Evolutionary conservation across 176 grass and related monocot species (phyloP).

Genomic region (Oryza glaberrima): DNA sequence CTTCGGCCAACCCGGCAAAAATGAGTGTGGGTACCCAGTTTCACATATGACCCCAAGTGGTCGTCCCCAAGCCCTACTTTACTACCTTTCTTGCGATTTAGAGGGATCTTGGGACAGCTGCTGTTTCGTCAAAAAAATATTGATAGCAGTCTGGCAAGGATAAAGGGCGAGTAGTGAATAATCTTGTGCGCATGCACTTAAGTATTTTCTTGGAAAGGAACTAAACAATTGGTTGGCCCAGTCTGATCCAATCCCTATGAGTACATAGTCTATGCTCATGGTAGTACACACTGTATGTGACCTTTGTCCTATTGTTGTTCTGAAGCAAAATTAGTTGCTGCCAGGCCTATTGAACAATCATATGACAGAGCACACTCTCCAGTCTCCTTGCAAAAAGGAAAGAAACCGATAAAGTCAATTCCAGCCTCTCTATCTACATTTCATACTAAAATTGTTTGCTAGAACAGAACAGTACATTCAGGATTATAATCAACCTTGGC

Average conservation of each 20-base stretch:
- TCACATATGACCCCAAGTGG: neutral
- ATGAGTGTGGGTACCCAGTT: neutral
- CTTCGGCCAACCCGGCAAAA: no score
- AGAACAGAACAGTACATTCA: conserved; percentile 7
- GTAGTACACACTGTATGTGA: conserved; percentile 7
- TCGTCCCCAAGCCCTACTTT: neutral
- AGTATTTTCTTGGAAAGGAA: neutral
- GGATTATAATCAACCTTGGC: neutral
- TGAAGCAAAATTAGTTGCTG: conserved; percentile 9
- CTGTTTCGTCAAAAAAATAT: neutral
- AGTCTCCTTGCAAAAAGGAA: neutral
- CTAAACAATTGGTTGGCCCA: neutral
- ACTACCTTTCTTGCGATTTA: neutral
- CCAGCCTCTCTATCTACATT: neutral
- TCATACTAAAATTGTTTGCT: neutral
- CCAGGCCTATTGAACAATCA: neutral
- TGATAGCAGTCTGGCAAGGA: no score
- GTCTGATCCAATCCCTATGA: neutral
- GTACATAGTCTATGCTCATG: neutral
- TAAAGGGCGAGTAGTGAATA: neutral
- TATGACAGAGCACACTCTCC: conserved; percentile 3
- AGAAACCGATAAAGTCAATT: neutral
- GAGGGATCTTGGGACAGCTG: neutral
- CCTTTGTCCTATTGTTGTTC: conserved; percentile 1
- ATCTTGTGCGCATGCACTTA: neutral